Base-by-base conservation (phyloP, 2,329 filamentous ascomycete species). In the Didymella glomerata region DNA sequence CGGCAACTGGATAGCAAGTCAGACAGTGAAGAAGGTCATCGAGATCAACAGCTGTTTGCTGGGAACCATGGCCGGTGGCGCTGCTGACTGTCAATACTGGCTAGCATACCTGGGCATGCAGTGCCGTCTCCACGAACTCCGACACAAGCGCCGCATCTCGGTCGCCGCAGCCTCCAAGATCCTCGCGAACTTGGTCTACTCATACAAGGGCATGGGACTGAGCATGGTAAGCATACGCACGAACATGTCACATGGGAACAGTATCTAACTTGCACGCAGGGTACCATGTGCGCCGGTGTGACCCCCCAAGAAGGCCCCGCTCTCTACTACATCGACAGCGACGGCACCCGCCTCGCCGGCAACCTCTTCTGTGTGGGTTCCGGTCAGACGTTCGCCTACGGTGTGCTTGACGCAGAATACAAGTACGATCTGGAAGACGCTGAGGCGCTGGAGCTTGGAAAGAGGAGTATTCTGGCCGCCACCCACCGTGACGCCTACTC, bases 21-120 rank as follows among this genome's bases (percentile, higher is more conserved):
- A 99, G 85, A 99, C 95, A 53, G 95, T 99, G 76, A 99, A 99
- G 88, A 99, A 99, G 86, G 95, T 99, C 70, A 98, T 99, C 76
- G 93, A 97, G 85, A 97, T 97, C 85, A 97, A 97, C 84, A 92
- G 85, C 80, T 90, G 90, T 80, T 85, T 99, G 80, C 82, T 99
- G 74, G 95, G 95, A 67, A 99, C 95, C 69, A 97, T 99, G 94
- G 95, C 95, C 64, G 95, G 95, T 80, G 95, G 95, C 81, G 95
- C 95, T 76, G 95, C 95, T 79, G 95, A 99, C 82, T 99, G 95
- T 81, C 95, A 98, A 88, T 98, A 97, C 86, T 99, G 95, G 95
- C 90, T 99, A 66, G 93, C 93, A 75, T 99, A 96, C 85, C 87
- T 99, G 67, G 95, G 94, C 74, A 97, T 98, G 90, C 93, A 99